Base-by-base conservation (phyloP, 805 yeast genomes). In the Starmera pachycereana region DNA sequence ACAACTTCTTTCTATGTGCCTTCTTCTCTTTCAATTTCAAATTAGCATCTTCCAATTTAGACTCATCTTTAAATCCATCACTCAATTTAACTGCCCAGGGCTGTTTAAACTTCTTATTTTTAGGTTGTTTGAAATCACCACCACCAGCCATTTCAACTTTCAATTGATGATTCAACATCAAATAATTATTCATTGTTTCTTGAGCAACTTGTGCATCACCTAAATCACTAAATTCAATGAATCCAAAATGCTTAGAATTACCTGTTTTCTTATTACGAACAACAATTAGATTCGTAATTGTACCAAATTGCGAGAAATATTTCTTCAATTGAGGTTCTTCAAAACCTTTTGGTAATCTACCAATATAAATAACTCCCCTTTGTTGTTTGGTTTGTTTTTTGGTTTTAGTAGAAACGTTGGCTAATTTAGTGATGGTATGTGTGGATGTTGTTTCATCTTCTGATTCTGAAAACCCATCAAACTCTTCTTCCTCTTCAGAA, bases 101-200 rank as follows among this genome's bases (percentile, higher is more conserved):
- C 52, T 59, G 58, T 44, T 50, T 62, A 45, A 58, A 58, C 44
- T 56, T 63, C 49, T 52, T 57, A 29, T 22, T 22, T 8, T 22
- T 22, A 22, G 9, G 6, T 22, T 22, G 58, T 33, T 61, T 61
- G 42, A 65, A 63, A 46, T 68, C 58, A 51, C 73, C 69, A 51
- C 73, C 69, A 50, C 76, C 72, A 10, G 74, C 69, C 37, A 72
- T 59, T 42, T 73, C 74, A 31, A 83, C 89, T 61, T 84, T 81
- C 51, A 92, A 66, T 45, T 89, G 73, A 61, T 90, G 97, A 7
- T 94, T 94, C 65, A 85, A 79, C 35, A 92, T 58, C 46, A 92
- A 71, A 54, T 92, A 92, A 63, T 92, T 92, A 63, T 92, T 81
- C 98, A 92, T 92, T 36, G 97, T 80, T 49, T 92, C 97, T 45